phyloP scores from a whole-genome alignment of 1,284 basidiomycete species.

The Hemileia vastatrix region DNA sequence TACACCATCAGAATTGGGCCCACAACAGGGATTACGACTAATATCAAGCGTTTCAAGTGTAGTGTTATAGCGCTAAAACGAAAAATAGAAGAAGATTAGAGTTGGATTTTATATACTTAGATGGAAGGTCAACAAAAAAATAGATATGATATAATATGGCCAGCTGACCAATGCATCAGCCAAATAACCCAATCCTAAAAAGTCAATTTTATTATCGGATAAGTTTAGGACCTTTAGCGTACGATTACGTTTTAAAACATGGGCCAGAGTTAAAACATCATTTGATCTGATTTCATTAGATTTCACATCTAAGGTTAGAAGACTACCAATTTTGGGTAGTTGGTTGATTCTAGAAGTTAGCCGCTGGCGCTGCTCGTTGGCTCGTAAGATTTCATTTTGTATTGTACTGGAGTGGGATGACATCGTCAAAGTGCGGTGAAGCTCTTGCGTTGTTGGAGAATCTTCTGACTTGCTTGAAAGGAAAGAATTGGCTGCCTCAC shows the following conservation, averaged over 20 bases:
- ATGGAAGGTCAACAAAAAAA: too few relatives aligned
- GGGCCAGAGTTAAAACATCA: conserved; percentile 80
- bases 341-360: conserved; percentile 13
- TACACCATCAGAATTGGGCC: too few relatives aligned
- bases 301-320: conserved; percentile 19
- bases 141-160: neutral
- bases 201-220: conserved; percentile 84
- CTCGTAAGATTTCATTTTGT: conserved; percentile 11
- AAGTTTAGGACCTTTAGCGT: conserved; percentile 89
- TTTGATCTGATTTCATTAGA: conserved; percentile 25
- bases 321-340: conserved; percentile 12
- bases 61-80: too few relatives aligned
- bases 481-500: too few relatives aligned
- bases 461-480: too few relatives aligned
- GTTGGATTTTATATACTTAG: too few relatives aligned
- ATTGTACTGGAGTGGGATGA: conserved; percentile 3
- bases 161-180: conserved; percentile 73
- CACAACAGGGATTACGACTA: too few relatives aligned
- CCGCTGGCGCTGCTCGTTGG: conserved; percentile 12
- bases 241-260: conserved; percentile 88
- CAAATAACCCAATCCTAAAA: conserved; percentile 64
- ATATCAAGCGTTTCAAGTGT: too few relatives aligned
- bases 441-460: neutral
- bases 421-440: neutral
- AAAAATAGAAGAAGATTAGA: too few relatives aligned